These are phyloP conservation scores for Aspergillus haitiensis DNA, from an alignment of 495 filamentous ascomycete species.

Conservation along the genomic window DNA sequence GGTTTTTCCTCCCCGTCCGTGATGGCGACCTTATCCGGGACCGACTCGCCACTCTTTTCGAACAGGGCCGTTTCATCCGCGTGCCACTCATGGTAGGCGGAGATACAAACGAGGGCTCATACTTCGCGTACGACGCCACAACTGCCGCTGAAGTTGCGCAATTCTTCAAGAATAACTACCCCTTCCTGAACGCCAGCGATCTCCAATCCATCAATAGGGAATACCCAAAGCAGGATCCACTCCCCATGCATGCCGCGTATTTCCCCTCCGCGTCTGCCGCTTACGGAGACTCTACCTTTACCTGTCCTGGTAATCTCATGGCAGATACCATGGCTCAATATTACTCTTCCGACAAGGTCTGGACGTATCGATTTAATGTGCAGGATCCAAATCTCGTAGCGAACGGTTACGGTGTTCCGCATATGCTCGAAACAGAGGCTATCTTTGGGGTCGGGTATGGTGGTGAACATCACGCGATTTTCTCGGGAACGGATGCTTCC, in stretches of 20 bases:
- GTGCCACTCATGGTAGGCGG: slow-evolving; percentile 66
- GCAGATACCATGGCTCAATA: slow-evolving; percentile 44
- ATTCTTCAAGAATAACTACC: slow-evolving; percentile 64
- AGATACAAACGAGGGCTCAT: slow-evolving; percentile 64
- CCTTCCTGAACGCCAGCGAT: slow-evolving; percentile 50
- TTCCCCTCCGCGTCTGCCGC: slow-evolving; percentile 57
- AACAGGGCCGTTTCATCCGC: slow-evolving; percentile 55
- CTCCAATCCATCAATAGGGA: slow-evolving; percentile 53
- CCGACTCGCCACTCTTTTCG: slow-evolving; percentile 55
- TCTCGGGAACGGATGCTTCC: slow-evolving; percentile 38
- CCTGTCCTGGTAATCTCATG: slow-evolving; percentile 53
- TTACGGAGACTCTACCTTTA: slow-evolving; percentile 69
- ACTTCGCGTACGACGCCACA: slow-evolving; percentile 54
- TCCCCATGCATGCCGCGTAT: slow-evolving; percentile 45
- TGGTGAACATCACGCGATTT: slow-evolving; percentile 21
- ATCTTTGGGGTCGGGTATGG: slow-evolving; percentile 49
- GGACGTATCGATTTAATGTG: slow-evolving; percentile 67
- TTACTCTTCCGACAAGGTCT: slow-evolving; percentile 32
- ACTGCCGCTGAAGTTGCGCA: slow-evolving; percentile 42
- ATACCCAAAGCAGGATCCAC: slow-evolving; percentile 52
- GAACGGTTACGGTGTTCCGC: slow-evolving; percentile 61
- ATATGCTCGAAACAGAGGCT: slow-evolving; percentile 60
- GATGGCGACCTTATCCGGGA: slow-evolving; percentile 57
- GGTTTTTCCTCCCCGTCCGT: slow-evolving; percentile 55
- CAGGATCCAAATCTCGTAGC: slow-evolving; percentile 43